Evolutionary conservation across 495 filamentous ascomycete species (phyloP), one percentile per base, ranked within the genome.

Genomic region (Penicillium roqueforti): DNA sequence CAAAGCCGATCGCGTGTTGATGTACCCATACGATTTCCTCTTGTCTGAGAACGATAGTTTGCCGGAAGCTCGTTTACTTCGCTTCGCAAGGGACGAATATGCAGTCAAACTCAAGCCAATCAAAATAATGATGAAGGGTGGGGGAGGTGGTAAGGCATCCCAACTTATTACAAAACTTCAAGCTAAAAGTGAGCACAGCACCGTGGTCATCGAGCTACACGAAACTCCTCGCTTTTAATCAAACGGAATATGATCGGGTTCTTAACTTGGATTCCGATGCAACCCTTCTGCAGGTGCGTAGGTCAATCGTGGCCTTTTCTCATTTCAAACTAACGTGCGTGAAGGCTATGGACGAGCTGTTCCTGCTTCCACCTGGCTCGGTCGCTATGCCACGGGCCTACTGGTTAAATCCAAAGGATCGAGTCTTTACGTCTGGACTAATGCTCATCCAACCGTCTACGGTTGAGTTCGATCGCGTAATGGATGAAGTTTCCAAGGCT

Each of bases 171-270:
- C n/a, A n/a, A n/a, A n/a, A n/a, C n/a, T n/a, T n/a, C n/a, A n/a
- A n/a, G n/a, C n/a, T n/a, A n/a, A n/a, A n/a, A n/a, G n/a, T n/a
- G n/a, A n/a, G n/a, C n/a, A 42, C 40, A 25, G n/a, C 8, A 6
- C 40, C 13, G 16, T 83, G 79, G 81, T 65, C 74, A 40, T 71
- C 75, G 36, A 78, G 74, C 43, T 82, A 76, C 63, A 84, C 82
- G 44, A 85, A 87, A 55, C 76, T 87, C 19, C 77, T 86, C 16
- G 81, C 80, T 3, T 88, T 87, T 63, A 83, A 81, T 53, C 78
- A 82, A 56, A 84, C 81, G 1, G 68, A 82, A 51, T 87, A 87
- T 54, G 62, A 70, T 7, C 83, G 86, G 1, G 71, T 87, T 10
- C 56, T 87, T 3, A 68, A 73, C 44, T 69, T 88, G 19, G 84